These are phyloP conservation scores for Barbarea vulgaris DNA, from an alignment of 345 rosid species.

Conservation along the genomic window DNA sequence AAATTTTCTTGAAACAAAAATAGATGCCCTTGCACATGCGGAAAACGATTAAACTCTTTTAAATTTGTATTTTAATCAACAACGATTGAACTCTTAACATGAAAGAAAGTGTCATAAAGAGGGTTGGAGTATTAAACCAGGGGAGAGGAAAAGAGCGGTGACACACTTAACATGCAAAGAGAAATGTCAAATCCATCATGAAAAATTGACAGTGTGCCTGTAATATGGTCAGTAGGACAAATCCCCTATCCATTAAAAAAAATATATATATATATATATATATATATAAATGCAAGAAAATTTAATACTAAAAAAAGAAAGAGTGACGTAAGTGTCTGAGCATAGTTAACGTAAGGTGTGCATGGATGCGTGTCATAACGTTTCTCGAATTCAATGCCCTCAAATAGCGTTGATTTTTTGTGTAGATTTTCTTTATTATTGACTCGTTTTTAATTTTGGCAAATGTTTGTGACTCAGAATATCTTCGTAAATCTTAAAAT, in stretches of 20 bases:
- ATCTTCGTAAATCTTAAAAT: not conserved
- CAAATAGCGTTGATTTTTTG: not conserved
- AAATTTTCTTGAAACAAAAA: not conserved
- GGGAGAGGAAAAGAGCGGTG: slow-evolving; percentile 7
- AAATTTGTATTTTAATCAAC: no score
- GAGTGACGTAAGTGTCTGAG: slow-evolving; percentile 50
- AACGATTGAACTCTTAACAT: not conserved
- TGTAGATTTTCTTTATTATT: not conserved
- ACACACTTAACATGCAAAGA: slow-evolving; percentile 37
- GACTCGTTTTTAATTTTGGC: not conserved
- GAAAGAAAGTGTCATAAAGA: not conserved
- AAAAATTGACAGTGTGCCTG: slow-evolving; percentile 41
- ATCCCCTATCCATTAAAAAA: slow-evolving; percentile 14
- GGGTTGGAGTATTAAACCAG: slow-evolving; percentile 8
- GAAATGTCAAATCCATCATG: slow-evolving; percentile 40
- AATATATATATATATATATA: no score
- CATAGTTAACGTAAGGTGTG: slow-evolving; percentile 49
- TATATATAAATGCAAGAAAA: not conserved
- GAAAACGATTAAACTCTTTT: no score
- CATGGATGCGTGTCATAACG: slow-evolving; percentile 61
- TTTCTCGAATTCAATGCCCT: slow-evolving; percentile 49
- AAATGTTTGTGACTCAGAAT: not conserved
- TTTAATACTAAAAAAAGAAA: slow-evolving; percentile 12
- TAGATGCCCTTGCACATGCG: not conserved
- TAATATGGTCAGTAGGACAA: slow-evolving; percentile 21